Base-by-base conservation (phyloP, 352 stramenopile genomes). In the Achlya hypogyna region DNA sequence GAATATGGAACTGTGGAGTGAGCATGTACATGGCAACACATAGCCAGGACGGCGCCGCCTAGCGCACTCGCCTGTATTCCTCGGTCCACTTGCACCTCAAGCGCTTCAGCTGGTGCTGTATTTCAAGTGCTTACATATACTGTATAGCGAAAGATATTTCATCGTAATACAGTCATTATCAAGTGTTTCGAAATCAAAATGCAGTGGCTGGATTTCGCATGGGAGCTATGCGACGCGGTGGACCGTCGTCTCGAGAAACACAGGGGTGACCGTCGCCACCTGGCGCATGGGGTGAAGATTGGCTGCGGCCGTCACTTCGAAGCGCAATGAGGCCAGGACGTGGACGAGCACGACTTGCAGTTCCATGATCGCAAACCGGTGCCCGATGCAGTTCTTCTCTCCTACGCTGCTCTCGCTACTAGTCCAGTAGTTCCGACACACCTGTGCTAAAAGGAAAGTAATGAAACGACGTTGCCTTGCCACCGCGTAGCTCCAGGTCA, bases 341-440 rank as follows among this genome's bases (percentile, higher is more conserved):
- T 52, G 51, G 2, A 71, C 72, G 38, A 84, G 43, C 12, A 84
- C 74, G 0, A 84, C 31, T 72, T 81, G 78, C 10, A 76, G 72
- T 67, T 84, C 77, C 29, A 69, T 71, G 23, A 70, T 71, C 0
- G 71, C 73, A 76, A 84, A 81, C 20, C 59, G 64, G 22, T 80
- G 65, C 40, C 77, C 77, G 45, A 79, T 76, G 63, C 77, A 84
- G 42, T 74, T 79, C 27, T 73, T 69, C 5, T n/a, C 31, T 6
- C 51, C 51, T 23, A 45, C 12, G 38, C 14, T 2, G 49, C 2
- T 56, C 25, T 1, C 2, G 49, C 25, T 2, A 74, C 51, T 51
- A 63, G 27, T 10, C 38, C 6, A 9, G 6, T 45, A 45, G 38
- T 56, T n/a, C n/a, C n/a, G n/a, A n/a, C n/a, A n/a, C n/a, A 45